A percentile compares a stretch with the other conserved stretches of the same genome.
Conservation (phyloP, 2,329 filamentous ascomycete genomes). For the Achaetomium macrosporum region DNA sequence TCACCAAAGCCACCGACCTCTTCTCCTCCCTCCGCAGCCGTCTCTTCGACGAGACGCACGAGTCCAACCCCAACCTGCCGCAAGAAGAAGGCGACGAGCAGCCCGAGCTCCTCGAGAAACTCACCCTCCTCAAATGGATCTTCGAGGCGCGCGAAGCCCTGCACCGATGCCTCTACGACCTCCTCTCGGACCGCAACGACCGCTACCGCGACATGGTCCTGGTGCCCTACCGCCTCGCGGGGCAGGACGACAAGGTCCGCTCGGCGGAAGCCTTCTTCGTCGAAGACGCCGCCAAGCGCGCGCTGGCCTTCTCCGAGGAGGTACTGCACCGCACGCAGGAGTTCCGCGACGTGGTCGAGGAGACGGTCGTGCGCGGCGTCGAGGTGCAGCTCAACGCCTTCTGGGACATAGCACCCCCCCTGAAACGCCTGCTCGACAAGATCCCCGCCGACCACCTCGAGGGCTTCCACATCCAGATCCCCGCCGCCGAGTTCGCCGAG, state of each 20-base stretch:
- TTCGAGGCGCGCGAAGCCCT: slow-evolving; percentile 89
- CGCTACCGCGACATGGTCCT: slow-evolving; percentile 81
- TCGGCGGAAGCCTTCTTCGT: slow-evolving; percentile 78
- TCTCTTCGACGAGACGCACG: slow-evolving; percentile 65
- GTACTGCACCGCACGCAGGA: slow-evolving; percentile 66
- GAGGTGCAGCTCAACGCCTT: slow-evolving; percentile 90
- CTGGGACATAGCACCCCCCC: slow-evolving; percentile 90
- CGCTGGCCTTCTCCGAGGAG: slow-evolving; percentile 64
- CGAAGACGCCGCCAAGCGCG: slow-evolving; percentile 68
- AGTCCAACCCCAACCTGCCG: slow-evolving; percentile 68
- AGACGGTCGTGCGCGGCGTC: slow-evolving; percentile 80
- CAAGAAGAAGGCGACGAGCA: slow-evolving; percentile 95
- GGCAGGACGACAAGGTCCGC: slow-evolving; percentile 71
- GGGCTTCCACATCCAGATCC: slow-evolving; percentile 69
- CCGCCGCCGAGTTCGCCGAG: slow-evolving; percentile 72
- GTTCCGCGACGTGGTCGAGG: slow-evolving; percentile 73
- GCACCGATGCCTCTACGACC: slow-evolving; percentile 77
- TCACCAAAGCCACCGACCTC: slow-evolving; percentile 66
- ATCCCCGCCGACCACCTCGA: slow-evolving; percentile 56
- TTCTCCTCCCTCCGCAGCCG: slow-evolving; percentile 69
- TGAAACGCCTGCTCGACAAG: slow-evolving; percentile 72
- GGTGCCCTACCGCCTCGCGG: slow-evolving; percentile 67
- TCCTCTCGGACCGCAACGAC: slow-evolving; percentile 78
- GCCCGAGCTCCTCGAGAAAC: slow-evolving; percentile 87
- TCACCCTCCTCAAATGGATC: slow-evolving; percentile 93